Conservation (phyloP, 2,329 filamentous ascomycete genomes). For the Colletotrichum eremochloae region DNA sequence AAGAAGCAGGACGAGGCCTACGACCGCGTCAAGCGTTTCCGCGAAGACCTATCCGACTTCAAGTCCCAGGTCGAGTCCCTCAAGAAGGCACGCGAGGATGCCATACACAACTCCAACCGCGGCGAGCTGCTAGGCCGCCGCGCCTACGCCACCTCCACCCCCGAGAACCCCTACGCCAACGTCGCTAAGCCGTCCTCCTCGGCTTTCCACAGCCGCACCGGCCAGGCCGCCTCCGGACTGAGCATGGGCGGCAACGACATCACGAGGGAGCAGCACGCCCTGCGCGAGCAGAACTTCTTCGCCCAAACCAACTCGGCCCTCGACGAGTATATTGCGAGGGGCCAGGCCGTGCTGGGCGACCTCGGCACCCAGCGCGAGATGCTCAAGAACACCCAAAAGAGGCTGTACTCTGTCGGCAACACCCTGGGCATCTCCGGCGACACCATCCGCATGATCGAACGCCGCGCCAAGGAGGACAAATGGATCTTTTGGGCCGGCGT, state of each 20-base stretch:
- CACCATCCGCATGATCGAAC: conserved; percentile 96
- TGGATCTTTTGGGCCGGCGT: conserved; percentile 96
- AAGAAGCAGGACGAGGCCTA: conserved; percentile 93
- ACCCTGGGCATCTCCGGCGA: conserved; percentile 94
- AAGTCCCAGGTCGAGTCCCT: conserved; percentile 81
- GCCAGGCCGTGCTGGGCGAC: conserved; percentile 90
- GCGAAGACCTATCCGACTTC: conserved; percentile 84
- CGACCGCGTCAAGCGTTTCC: conserved; percentile 88
- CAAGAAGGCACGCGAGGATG: conserved; percentile 83
- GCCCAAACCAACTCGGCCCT: conserved; percentile 83
- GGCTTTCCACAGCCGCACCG: conserved; percentile 58
- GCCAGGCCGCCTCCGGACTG: conserved; percentile 51
- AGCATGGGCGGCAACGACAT: conserved; percentile 71
- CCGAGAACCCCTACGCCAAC: conserved; percentile 93
- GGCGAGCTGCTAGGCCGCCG: conserved; percentile 87
- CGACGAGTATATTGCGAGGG: conserved; percentile 93
- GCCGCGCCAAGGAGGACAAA: conserved; percentile 93
- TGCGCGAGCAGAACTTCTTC: conserved; percentile 93
- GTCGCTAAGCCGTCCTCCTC: conserved; percentile 49
- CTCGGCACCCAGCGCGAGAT: conserved; percentile 92
- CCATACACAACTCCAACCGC: conserved; percentile 74
- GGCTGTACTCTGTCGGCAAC: conserved; percentile 92
- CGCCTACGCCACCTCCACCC: conserved; percentile 81
- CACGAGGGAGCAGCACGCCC: conserved; percentile 82
- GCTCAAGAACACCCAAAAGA: conserved; percentile 92